Percentiles rank a stretch among this genome's conserved stretches.
These are phyloP conservation scores for Entamoeba moshkovskii DNA, from an alignment of 208 protist species.

Conservation along the genomic window DNA sequence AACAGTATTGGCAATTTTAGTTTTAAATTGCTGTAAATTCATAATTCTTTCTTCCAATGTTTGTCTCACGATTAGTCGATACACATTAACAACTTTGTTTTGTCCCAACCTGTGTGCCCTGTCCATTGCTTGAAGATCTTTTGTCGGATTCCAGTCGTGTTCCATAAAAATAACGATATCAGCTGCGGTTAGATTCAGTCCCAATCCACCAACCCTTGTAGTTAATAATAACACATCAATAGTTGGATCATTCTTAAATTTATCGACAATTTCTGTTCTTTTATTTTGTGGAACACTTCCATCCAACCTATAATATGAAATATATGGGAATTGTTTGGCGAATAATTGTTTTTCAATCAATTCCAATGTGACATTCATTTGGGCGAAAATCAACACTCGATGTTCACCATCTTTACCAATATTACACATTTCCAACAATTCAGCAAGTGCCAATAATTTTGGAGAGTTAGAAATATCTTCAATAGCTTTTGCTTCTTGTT, in stretches of 20 bases:
- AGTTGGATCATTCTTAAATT: conserved; percentile 47
- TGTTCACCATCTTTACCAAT: not conserved
- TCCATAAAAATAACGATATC: conserved; percentile 98
- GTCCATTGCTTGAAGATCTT: conserved; percentile 72
- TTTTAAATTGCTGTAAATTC: conserved; percentile 41
- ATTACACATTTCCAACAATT: not conserved
- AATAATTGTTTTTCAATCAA: not conserved
- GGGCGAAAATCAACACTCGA: not conserved
- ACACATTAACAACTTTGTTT: conserved; percentile 53
- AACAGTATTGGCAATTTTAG: not conserved
- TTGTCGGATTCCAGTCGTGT: conserved; percentile 88
- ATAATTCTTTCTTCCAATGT: conserved; percentile 68
- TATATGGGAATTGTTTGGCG: not conserved
- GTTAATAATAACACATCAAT: conserved; percentile 88
- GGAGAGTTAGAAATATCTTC: not conserved
- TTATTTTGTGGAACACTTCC: conserved; percentile 13
- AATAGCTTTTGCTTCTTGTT: not conserved
- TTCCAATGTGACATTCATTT: not conserved
- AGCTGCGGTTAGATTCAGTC: conserved; percentile 90
- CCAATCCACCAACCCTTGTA: conserved; percentile 81
- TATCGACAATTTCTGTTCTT: conserved; percentile 29
- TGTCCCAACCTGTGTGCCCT: conserved; percentile 40
- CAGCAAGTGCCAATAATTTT: not conserved
- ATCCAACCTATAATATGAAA: conserved; percentile 32
- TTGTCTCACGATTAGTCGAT: conserved; percentile 55